Conservation (phyloP, 176 grass and related monocot species). For the Juncus inflexus region DNA sequence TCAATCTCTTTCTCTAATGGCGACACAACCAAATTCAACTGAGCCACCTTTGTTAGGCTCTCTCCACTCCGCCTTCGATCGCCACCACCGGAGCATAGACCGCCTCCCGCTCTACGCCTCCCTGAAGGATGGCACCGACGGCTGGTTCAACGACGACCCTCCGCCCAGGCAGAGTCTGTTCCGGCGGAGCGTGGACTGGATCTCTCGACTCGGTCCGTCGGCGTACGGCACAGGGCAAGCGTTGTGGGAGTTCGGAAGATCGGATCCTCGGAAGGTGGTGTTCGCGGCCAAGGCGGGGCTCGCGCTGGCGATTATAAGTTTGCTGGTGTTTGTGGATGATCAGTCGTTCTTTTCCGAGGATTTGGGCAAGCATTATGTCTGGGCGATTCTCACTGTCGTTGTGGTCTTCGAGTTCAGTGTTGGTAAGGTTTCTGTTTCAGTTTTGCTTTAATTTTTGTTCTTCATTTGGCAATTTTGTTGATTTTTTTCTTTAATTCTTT, state of each 20-base stretch:
- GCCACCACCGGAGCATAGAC: slow-evolving; percentile 26
- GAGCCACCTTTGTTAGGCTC: slow-evolving; percentile 24
- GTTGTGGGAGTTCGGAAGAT: slow-evolving; percentile 55
- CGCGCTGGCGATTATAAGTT: slow-evolving; percentile 53
- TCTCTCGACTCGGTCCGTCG: slow-evolving; percentile 15
- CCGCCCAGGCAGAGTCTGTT: slow-evolving; percentile 3
- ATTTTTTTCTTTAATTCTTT: too few species aligned
- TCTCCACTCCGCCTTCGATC: slow-evolving; percentile 33
- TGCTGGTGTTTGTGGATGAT: slow-evolving; percentile 82
- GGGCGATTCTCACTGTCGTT: slow-evolving; percentile 95
- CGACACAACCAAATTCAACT: slow-evolving; percentile 6
- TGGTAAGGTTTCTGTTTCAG: slow-evolving; percentile 34
- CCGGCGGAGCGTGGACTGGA: background rate
- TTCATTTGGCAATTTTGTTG: slow-evolving; percentile 10
- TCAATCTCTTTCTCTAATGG: slow-evolving; percentile 20
- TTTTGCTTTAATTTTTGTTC: background rate
- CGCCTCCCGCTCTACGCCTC: slow-evolving; percentile 13
- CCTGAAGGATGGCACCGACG: background rate
- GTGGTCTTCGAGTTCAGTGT: slow-evolving; percentile 95
- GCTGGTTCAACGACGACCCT: background rate
- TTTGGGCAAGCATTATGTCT: slow-evolving; percentile 77
- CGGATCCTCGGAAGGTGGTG: slow-evolving; percentile 59
- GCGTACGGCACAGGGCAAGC: slow-evolving; percentile 13
- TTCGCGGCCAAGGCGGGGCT: slow-evolving; percentile 68
- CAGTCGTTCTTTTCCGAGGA: slow-evolving; percentile 33